Conservation (phyloP, 805 yeast species). For the Hanseniaspora guilliermondii region DNA sequence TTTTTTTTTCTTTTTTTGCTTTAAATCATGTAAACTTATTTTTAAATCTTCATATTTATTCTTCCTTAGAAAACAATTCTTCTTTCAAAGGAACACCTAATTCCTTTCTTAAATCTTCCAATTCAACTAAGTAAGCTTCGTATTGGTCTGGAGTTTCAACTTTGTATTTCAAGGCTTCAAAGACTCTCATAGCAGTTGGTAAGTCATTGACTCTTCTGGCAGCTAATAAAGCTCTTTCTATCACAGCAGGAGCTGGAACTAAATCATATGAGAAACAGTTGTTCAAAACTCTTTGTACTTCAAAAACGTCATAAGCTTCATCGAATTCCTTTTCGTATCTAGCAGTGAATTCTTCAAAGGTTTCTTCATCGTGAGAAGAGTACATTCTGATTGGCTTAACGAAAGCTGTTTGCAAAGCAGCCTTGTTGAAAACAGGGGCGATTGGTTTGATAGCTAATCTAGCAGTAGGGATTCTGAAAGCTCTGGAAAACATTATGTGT, state of each 20-base stretch:
- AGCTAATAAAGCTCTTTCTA: slow-evolving; percentile 91
- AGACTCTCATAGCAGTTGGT: slow-evolving; percentile 97
- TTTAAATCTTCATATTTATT: neutral
- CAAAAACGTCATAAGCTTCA: slow-evolving; percentile 76
- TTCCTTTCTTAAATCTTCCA: slow-evolving; percentile 81
- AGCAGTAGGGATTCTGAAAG: slow-evolving; percentile 17
- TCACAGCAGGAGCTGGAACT: slow-evolving; percentile 94
- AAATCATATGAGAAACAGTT: slow-evolving; percentile 96
- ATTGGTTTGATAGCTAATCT: slow-evolving; percentile 15
- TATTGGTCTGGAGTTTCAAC: slow-evolving; percentile 91
- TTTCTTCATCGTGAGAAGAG: slow-evolving; percentile 78
- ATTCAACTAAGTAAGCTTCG: slow-evolving; percentile 88
- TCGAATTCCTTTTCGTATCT: slow-evolving; percentile 94
- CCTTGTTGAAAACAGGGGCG: slow-evolving; percentile 14
- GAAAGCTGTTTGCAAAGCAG: slow-evolving; percentile 7
- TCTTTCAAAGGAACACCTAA: slow-evolving; percentile 89
- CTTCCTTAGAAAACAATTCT: slow-evolving; percentile 47
- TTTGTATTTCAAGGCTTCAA: slow-evolving; percentile 92
- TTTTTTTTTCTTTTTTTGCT: neutral
- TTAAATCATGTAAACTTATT: neutral
- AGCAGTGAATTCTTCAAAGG: slow-evolving; percentile 84
- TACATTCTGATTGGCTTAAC: slow-evolving; percentile 44
- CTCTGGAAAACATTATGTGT: slow-evolving; percentile 22
- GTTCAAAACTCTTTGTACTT: slow-evolving; percentile 88
- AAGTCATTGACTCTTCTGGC: slow-evolving; percentile 98